Percentiles rank a stretch among this genome's conserved stretches.
Evolutionary conservation across 1,284 basidiomycete species (phyloP).

Genomic region (Cutaneotrichosporon arboriforme): DNA sequence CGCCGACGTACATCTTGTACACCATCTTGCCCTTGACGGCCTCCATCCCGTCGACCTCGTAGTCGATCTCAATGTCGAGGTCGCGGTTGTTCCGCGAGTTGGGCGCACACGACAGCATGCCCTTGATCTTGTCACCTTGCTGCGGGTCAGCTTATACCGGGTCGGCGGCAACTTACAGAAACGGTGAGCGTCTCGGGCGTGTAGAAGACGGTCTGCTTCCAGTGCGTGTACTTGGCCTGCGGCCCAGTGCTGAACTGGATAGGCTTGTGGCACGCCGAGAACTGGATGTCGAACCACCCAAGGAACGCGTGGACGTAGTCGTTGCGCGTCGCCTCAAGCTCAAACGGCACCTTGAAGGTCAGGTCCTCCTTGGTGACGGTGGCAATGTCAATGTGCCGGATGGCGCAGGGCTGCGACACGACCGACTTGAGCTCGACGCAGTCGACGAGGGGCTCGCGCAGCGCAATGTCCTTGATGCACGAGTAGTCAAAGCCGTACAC

Average conservation of each 20-base stretch:
- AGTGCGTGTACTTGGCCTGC: constrained; percentile 93
- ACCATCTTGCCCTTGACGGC: constrained; percentile 42
- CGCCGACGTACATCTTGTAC: constrained; percentile 51
- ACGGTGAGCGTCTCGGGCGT: constrained; percentile 64
- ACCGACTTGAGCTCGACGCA: constrained; percentile 92
- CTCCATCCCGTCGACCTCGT: constrained; percentile 54
- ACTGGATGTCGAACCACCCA: constrained; percentile 97
- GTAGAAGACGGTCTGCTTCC: constrained; percentile 98
- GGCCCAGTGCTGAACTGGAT: constrained; percentile 92
- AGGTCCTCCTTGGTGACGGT: constrained; percentile 96
- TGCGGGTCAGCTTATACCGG: background rate
- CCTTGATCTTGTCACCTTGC: constrained; percentile 66
- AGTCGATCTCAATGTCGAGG: constrained; percentile 78
- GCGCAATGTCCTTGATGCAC: constrained; percentile 98
- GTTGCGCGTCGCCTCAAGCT: constrained; percentile 75
- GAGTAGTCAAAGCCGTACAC: constrained; percentile 99
- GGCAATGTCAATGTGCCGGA: constrained; percentile 87
- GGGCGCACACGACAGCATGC: constrained; percentile 69
- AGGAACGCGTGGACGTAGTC: constrained; percentile 99
- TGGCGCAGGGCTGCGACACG: constrained; percentile 77
- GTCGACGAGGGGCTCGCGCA: constrained; percentile 94
- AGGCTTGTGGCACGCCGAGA: constrained; percentile 94
- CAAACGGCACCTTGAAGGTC: constrained; percentile 75
- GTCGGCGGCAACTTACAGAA: constrained; percentile 22
- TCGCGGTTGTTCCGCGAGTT: constrained; percentile 88